Evolutionary conservation across 169 alveolate genomes (phyloP), one percentile per base, ranked within the genome.

Genomic region (Cryptosporidium viatorum): DNA sequence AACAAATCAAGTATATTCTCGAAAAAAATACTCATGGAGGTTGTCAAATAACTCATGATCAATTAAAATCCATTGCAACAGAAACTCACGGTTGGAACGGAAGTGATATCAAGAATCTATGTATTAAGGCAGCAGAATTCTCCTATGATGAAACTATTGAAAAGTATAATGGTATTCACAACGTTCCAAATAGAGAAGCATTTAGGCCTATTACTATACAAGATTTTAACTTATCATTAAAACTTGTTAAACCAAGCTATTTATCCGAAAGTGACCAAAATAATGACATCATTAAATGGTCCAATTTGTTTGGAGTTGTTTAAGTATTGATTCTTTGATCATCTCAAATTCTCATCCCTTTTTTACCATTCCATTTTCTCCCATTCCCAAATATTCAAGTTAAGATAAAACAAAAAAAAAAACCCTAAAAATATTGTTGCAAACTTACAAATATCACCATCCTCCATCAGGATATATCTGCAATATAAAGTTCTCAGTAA

Each of bases 121-220:
- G 97, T 58, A 92, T 94, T 39, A 94, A 94, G 74, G 97, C 98
- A 1, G 97, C 98, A 23, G 97, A 92, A 67, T 86, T 92, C 85
- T 92, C 96, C 23, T 95, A 94, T 93, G 96, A 95, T 86, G 98
- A 94, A 84, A 94, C 98, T 18, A 85, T 95, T 16, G 95, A 89
- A 41, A 91, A 75, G 45, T 94, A 85, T 68, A 94, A 94, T 14
- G 97, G 96, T 37, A 95, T 95, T 26, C 94, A 94, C 16, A 93
- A 94, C 37, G 89, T 95, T 12, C 97, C 96, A 1, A 92, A 93
- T 69, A 33, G 92, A n/a, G 91, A 87, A n/a, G 94, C 92, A 33
- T 93, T 96, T 62, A 85, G 98, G 59, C 94, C 95, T 23, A 94
- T 96, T 45, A 84, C 89, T 52, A 91, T 91, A 59, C 70, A 84